phyloP scores from a whole-genome alignment of 2,329 filamentous ascomycete species.

The Hypoxylon sp. region DNA sequence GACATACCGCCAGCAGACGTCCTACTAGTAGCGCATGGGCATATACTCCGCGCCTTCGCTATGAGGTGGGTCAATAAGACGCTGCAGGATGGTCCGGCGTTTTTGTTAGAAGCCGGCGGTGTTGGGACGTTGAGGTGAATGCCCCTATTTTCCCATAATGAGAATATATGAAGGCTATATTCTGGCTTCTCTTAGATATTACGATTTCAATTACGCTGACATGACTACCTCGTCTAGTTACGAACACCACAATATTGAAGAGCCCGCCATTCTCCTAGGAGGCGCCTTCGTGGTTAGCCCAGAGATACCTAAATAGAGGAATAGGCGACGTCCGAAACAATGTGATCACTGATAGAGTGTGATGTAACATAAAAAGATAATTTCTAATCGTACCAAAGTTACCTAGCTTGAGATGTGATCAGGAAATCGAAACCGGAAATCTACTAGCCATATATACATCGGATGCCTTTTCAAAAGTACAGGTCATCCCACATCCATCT shows the following conservation, averaged over 20 bases:
- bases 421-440: no score
- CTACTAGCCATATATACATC: no score
- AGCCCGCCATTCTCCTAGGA: constrained; percentile 84
- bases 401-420: no score
- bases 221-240: constrained; percentile 64
- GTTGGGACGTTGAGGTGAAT: constrained; percentile 81
- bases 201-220: constrained; percentile 22
- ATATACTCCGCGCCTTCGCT: constrained; percentile 89
- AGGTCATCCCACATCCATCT: neutral
- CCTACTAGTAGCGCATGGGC: constrained; percentile 88
- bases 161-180: neutral
- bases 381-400: neutral
- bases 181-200: neutral
- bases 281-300: constrained; percentile 73
- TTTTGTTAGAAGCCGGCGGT: constrained; percentile 91
- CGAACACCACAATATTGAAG: constrained; percentile 82
- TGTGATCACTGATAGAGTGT: neutral
- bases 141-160: neutral
- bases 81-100: constrained; percentile 80
- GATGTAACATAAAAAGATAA: neutral
- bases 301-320: constrained; percentile 2
- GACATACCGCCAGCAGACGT: constrained; percentile 72
- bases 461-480: neutral
- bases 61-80: constrained; percentile 85
- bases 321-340: neutral